phyloP scores from a whole-genome alignment of 2,329 filamentous ascomycete genomes.

The Aureobasidium lini region DNA sequence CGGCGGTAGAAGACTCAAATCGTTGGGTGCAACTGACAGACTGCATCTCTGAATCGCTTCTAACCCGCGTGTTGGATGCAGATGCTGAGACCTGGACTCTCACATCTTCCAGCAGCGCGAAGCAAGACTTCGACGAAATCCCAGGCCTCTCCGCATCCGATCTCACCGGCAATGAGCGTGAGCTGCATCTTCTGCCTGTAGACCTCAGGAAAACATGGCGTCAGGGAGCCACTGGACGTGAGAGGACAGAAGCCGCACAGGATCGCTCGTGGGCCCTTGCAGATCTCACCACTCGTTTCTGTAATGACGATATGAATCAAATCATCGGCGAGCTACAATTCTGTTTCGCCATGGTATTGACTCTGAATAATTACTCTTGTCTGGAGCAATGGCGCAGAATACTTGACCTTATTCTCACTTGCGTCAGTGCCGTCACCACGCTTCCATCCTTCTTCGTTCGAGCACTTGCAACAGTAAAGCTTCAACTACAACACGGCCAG shows the following conservation, averaged over 20 bases:
- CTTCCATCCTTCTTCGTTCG: constrained; percentile 46
- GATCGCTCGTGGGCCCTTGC: constrained; percentile 56
- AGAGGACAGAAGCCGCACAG: constrained; percentile 54
- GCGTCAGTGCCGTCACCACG: constrained; percentile 42
- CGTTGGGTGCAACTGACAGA: constrained; percentile 50
- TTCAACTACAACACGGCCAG: constrained; percentile 49
- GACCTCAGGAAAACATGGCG: constrained; percentile 57
- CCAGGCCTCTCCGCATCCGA: constrained; percentile 42
- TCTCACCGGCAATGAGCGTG: constrained; percentile 33
- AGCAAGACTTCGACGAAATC: constrained; percentile 51
- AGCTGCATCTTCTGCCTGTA: constrained; percentile 50
- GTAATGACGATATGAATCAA: constrained; percentile 17
- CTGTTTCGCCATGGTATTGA: constrained; percentile 55
- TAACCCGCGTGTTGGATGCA: constrained; percentile 44
- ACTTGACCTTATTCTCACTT: constrained; percentile 50
- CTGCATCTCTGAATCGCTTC: constrained; percentile 39
- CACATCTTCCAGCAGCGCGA: constrained; percentile 51
- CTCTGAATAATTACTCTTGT: constrained; percentile 58
- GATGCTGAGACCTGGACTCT: constrained; percentile 46
- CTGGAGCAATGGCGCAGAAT: constrained; percentile 59
- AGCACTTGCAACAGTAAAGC: constrained; percentile 40
- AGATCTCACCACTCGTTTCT: constrained; percentile 37
- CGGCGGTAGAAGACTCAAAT: constrained; percentile 32
- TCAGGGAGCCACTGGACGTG: constrained; percentile 52
- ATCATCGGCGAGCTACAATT: constrained; percentile 55